Conservation (phyloP, 306 rosid species). For the Quercus parvula region DNA sequence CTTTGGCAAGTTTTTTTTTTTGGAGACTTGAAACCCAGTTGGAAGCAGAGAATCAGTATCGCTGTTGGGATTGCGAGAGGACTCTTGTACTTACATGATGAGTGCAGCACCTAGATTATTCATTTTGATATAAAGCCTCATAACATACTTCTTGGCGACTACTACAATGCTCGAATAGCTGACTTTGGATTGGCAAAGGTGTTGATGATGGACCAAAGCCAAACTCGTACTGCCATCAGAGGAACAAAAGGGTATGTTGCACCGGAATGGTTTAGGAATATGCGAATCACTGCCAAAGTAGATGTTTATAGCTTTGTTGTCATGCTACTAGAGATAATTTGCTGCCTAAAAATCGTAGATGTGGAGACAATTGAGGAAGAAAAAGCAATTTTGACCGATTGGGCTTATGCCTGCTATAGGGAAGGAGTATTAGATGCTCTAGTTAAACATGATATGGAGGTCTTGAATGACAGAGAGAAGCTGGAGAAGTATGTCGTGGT, state of each 20-base stretch:
- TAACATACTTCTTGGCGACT: conserved; percentile 25
- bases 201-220: conserved; percentile 11
- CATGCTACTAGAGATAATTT: conserved; percentile 23
- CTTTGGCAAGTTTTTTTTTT: conserved; percentile 28
- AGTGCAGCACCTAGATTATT: conserved; percentile 19
- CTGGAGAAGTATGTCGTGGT: conserved; percentile 28
- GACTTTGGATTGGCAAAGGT: conserved; percentile 36
- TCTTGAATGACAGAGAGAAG: conserved; percentile 3
- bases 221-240: background rate
- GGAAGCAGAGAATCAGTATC: conserved; percentile 18
- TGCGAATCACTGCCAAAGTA: conserved; percentile 16
- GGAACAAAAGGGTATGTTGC: conserved; percentile 35
- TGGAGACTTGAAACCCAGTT: background rate
- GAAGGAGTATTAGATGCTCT: conserved; percentile 13
- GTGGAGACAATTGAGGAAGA: conserved; percentile 11
- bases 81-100: conserved; percentile 26
- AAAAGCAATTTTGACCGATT: conserved; percentile 19
- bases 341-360: conserved; percentile 24
- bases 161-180: conserved; percentile 7
- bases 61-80: conserved; percentile 28
- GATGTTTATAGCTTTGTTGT: conserved; percentile 33
- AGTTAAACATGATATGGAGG: conserved; percentile 13
- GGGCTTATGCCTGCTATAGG: conserved; percentile 37
- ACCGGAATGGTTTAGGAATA: conserved; percentile 24
- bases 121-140: conserved; percentile 39